Evolutionary conservation across 148 eudicot species (phyloP).

Genomic region (Persicaria maculosa): DNA sequence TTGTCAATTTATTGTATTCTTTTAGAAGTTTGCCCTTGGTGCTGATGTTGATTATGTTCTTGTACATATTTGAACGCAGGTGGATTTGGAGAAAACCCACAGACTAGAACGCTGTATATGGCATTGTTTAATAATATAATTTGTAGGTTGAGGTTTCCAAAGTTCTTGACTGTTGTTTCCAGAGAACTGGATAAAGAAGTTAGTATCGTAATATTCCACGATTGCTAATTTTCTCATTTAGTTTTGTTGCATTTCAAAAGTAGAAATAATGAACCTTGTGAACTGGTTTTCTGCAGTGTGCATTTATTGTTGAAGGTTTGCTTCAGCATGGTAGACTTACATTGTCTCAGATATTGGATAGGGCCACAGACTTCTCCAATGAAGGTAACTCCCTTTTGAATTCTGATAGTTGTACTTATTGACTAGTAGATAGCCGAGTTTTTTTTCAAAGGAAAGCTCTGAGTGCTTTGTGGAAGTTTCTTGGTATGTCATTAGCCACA

Average conservation of each 20-base stretch:
- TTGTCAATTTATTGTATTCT: background rate
- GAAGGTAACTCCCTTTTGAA: constrained; percentile 28
- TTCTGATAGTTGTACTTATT: background rate
- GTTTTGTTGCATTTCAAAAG: background rate
- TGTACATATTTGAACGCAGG: constrained; percentile 29
- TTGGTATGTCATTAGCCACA: background rate
- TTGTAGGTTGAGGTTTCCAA: constrained; percentile 77
- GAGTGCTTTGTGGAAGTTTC: background rate
- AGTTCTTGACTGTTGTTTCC: constrained; percentile 49
- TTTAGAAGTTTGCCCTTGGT: background rate
- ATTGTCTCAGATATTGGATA: constrained; percentile 54
- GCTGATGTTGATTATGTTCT: background rate
- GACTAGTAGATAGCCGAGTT: background rate
- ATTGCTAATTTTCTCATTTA: background rate
- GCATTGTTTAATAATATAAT: constrained; percentile 66
- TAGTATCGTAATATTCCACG: constrained; percentile 17
- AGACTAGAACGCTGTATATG: constrained; percentile 63
- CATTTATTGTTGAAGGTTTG: constrained; percentile 58
- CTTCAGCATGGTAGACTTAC: constrained; percentile 93
- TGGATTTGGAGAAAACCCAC: constrained; percentile 40
- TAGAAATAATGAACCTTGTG: background rate
- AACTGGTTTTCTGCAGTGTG: constrained; percentile 36
- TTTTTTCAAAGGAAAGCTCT: background rate
- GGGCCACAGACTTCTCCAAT: constrained; percentile 26
- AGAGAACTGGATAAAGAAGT: constrained; percentile 64